Evolutionary conservation across 805 yeast species (phyloP).

Genomic region (Lipomyces sp.): DNA sequence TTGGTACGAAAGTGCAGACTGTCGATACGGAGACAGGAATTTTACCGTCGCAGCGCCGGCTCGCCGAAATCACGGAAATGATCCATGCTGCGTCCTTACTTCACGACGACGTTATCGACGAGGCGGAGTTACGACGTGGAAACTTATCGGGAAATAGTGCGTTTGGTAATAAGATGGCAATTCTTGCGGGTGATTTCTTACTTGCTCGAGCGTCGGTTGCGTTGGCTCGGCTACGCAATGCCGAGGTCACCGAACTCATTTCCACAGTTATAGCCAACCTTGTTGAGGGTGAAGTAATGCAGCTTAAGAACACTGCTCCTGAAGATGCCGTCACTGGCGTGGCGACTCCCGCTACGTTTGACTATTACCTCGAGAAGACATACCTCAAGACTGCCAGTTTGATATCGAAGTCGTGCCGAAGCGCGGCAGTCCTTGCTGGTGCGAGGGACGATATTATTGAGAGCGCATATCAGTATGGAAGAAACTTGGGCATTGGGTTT

Average conservation of each 20-base stretch:
- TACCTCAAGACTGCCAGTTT: constrained; percentile 93
- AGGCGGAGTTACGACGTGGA: constrained; percentile 83
- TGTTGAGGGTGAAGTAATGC: constrained; percentile 99
- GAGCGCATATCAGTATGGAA: constrained; percentile 85
- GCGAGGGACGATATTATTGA: constrained; percentile 77
- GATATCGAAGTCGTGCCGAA: constrained; percentile 90
- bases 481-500: constrained; percentile 92
- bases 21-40: constrained; percentile 53
- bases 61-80: constrained; percentile 98
- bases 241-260: constrained; percentile 95
- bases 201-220: constrained; percentile 97
- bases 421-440: constrained; percentile 92
- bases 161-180: constrained; percentile 96
- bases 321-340: constrained; percentile 53
- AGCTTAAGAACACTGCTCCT: constrained; percentile 87
- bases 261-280: constrained; percentile 95
- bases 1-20: background rate
- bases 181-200: constrained; percentile 93
- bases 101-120: constrained; percentile 96
- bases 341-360: constrained; percentile 73
- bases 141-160: constrained; percentile 91
- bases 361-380: constrained; percentile 92
- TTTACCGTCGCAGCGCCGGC: constrained; percentile 89
- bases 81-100: constrained; percentile 94
- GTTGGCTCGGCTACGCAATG: constrained; percentile 86